A percentile compares a stretch with the other conserved stretches of the same genome.
These are phyloP conservation scores for Paraphoma chrysanthemicola DNA, from an alignment of 2,329 filamentous ascomycete genomes.

Conservation along the genomic window DNA sequence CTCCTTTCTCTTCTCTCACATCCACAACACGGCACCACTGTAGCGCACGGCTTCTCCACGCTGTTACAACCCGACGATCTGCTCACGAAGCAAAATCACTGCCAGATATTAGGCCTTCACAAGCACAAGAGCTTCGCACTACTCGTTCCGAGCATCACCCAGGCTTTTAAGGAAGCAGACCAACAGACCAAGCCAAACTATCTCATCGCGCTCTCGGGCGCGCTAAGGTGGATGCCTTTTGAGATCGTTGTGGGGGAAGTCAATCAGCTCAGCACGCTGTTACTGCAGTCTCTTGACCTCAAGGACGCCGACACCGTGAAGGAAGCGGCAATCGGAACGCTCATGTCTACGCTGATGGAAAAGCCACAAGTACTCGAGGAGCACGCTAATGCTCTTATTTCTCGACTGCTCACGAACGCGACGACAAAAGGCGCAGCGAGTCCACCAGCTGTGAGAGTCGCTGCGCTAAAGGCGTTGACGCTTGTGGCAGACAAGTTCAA, in stretches of 20 bases:
- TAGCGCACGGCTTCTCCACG: constrained; percentile 65
- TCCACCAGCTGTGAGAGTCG: constrained; percentile 53
- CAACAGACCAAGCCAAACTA: constrained; percentile 63
- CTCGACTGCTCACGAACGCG: constrained; percentile 59
- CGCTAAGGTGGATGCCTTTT: constrained; percentile 66
- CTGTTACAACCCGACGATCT: constrained; percentile 68
- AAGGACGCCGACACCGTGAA: constrained; percentile 61
- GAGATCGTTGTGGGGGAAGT: constrained; percentile 66
- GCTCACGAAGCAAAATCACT: constrained; percentile 66
- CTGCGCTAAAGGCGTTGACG: constrained; percentile 57
- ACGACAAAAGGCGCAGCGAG: constrained; percentile 26
- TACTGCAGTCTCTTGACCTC: constrained; percentile 69
- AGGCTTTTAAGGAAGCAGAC: constrained; percentile 57
- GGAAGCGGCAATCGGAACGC: constrained; percentile 65
- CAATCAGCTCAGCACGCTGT: constrained; percentile 62
- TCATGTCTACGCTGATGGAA: constrained; percentile 65
- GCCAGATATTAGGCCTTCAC: constrained; percentile 66
- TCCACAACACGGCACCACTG: constrained; percentile 56
- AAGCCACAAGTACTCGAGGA: constrained; percentile 61
- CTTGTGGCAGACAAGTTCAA: constrained; percentile 57
- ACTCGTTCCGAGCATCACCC: constrained; percentile 63
- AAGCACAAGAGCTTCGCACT: constrained; percentile 70
- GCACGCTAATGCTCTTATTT: constrained; percentile 64
- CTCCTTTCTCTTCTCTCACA: constrained; percentile 60
- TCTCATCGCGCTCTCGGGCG: constrained; percentile 67